phyloP scores from a whole-genome alignment of 2,329 filamentous ascomycete genomes.

The Botrytis aclada region DNA sequence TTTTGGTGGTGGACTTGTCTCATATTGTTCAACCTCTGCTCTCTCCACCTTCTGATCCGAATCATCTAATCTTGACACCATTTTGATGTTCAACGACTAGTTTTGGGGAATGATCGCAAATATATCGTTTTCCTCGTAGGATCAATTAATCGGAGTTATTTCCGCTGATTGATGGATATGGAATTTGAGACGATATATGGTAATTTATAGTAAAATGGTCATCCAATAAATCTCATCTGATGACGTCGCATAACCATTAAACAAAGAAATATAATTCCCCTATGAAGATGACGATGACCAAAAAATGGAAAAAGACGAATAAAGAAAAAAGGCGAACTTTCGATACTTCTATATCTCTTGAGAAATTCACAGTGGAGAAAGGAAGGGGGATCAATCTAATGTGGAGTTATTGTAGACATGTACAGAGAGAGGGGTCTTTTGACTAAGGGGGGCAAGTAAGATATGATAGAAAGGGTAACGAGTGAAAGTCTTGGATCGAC shows the following conservation, averaged over 20 bases:
- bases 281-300: background rate
- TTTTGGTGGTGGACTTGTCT: background rate
- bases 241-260: background rate
- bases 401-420: background rate
- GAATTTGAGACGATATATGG: background rate
- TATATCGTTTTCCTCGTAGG: background rate
- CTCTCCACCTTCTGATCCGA: slow-evolving; percentile 15
- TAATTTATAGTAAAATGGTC: background rate
- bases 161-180: background rate
- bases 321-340: background rate
- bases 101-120: background rate
- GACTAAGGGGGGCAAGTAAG: background rate
- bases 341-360: background rate
- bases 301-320: background rate
- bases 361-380: background rate
- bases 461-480: background rate
- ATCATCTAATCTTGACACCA: slow-evolving; percentile 2
- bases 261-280: background rate
- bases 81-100: background rate
- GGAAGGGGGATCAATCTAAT: background rate
- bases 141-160: background rate
- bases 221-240: background rate
- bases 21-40: slow-evolving; percentile 8
- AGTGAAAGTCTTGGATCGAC: background rate
- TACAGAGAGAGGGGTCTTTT: background rate